Evolutionary conservation across 2,329 filamentous ascomycete genomes (phyloP), one percentile per base, ranked within the genome.

Genomic region (Apiospora kogelbergensis): DNA sequence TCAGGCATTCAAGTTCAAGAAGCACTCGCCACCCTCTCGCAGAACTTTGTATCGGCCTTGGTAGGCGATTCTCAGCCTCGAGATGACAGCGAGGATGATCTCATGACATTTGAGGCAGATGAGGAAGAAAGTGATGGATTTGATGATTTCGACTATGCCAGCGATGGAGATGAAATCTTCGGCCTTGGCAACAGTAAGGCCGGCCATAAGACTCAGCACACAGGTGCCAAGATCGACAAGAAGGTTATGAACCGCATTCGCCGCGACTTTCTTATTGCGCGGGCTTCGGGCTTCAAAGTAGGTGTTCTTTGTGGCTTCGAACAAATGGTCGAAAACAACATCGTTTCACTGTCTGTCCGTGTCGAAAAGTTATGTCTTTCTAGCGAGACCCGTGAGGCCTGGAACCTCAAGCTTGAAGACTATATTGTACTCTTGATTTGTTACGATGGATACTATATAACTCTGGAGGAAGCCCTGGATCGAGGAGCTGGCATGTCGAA

Each of bases 341-440:
- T 86, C 3, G 78, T 96, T 22, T 89, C 89, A 5, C 79, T 96
- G 1, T 93, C 94, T 0, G 86, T 92, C 40, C 89, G 89, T 4
- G 87, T 93, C 40, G 82, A 85, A 4, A 92, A 91, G 73, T 86
- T 97, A 1, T 89, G 87, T 0, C 87, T 97, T 15, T 91, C 93
- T 0, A 85, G 91, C 45, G 92, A 95, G 75, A 90, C 89, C 0
- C 87, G 93, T 79, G 85, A 91, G 74, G 92, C 94, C 1, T 97
- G 94, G 94, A 86, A 91, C 70, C 78, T 97, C 13, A 80, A 86
- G 17, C 80, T 84, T 0, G 79, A 84, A 0, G 90, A 94, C 42
- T 95, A 95, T 74, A 78, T 97, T 46, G 86, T 95, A 5, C 83
- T 97, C 5, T 82, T 97, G 26, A 85, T 96, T 57, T 86, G 86